These are phyloP conservation scores for Yamadazyma atlantica DNA, from an alignment of 1,139 yeast genomes.

Conservation along the genomic window DNA sequence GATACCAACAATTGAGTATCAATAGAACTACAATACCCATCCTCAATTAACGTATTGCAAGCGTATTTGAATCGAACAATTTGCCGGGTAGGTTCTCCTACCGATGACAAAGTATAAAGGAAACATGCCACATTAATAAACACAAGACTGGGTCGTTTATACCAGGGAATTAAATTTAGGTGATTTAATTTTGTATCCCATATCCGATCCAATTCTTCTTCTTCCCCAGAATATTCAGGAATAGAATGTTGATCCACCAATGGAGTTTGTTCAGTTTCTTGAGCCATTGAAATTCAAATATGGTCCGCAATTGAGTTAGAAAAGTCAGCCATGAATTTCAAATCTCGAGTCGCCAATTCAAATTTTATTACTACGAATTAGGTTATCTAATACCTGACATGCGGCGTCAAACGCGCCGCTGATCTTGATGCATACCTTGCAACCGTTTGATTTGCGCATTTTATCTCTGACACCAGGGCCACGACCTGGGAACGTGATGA, in stretches of 20 bases:
- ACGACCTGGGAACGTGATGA: too few relatives aligned
- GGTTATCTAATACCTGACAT: neutral
- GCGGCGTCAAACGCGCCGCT: neutral
- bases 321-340: neutral
- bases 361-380: neutral
- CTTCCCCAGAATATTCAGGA: neutral
- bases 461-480: neutral
- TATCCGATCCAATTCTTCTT: neutral
- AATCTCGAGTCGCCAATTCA: neutral
- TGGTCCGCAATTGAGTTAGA: neutral
- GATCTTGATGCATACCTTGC: neutral
- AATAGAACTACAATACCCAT: constrained; percentile 28
- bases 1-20: constrained; percentile 38
- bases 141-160: constrained; percentile 27
- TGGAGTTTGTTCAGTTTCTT: neutral
- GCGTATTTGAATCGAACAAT: constrained; percentile 36
- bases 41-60: constrained; percentile 25
- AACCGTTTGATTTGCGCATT: neutral
- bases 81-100: constrained; percentile 37
- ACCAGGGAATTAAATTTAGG: neutral
- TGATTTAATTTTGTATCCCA: neutral
- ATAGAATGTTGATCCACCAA: neutral
- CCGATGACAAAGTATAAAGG: constrained; percentile 26
- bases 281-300: neutral
- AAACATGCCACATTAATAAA: constrained; percentile 30